Percentiles rank a stretch among this genome's conserved stretches.
phyloP scores from a whole-genome alignment of 352 stramenopile species.

The Globisporangium echinulatum region DNA sequence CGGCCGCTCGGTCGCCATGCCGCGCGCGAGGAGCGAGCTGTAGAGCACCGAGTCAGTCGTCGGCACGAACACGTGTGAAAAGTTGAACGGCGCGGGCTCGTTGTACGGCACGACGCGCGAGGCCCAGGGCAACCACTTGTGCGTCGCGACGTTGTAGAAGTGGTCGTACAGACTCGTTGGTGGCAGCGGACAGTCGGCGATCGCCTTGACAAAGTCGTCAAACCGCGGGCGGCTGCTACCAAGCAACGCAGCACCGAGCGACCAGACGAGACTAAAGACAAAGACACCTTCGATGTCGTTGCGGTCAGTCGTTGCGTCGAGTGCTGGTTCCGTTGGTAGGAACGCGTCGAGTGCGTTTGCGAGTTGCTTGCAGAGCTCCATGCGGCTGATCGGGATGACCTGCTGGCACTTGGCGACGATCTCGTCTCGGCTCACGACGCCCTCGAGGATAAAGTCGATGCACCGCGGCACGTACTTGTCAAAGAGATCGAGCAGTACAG shows the following conservation, averaged over 20 bases:
- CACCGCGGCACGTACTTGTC: conserved; percentile 91
- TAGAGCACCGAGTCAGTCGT: conserved; percentile 94
- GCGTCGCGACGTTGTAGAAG: conserved; percentile 86
- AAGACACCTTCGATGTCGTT: conserved; percentile 88
- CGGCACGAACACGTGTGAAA: conserved; percentile 93
- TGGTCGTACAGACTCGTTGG: conserved; percentile 80
- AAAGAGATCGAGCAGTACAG: conserved; percentile 80
- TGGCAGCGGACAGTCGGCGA: conserved; percentile 74
- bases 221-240: conserved; percentile 77
- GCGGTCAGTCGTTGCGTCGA: conserved; percentile 41
- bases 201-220: conserved; percentile 88
- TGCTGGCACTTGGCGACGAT: conserved; percentile 87
- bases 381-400: conserved; percentile 91
- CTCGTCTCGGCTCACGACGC: conserved; percentile 83
- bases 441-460: conserved; percentile 92
- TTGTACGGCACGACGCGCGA: conserved; percentile 82
- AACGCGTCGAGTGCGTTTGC: conserved; percentile 90
- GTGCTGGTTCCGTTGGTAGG: conserved; percentile 34
- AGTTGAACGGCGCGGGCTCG: conserved; percentile 91
- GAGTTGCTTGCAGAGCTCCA: conserved; percentile 95
- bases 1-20: conserved; percentile 83
- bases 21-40: conserved; percentile 86
- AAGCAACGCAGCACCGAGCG: conserved; percentile 84
- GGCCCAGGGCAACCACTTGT: conserved; percentile 91
- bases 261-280: conserved; percentile 92